Evolutionary conservation across 768 basidiomycete genomes (phyloP).

Genomic region (Hypholoma fasciculare): DNA sequence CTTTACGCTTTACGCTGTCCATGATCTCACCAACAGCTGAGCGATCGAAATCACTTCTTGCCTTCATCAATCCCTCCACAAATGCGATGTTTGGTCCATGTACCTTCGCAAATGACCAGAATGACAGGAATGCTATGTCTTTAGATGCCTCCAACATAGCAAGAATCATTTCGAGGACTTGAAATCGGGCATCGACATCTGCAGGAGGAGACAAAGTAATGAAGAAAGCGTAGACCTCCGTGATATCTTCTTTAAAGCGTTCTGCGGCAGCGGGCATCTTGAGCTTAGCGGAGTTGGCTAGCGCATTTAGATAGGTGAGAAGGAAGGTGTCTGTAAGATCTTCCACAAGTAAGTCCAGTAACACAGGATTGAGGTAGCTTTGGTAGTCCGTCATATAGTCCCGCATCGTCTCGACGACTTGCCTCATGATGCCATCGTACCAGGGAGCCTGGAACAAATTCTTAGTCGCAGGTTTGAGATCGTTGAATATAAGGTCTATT

Average conservation of each 20-base stretch:
- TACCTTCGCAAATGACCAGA: slow-evolving; percentile 90
- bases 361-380: slow-evolving; percentile 82
- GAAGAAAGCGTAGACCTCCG: slow-evolving; percentile 80
- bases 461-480: slow-evolving; percentile 85
- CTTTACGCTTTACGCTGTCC: slow-evolving; percentile 90
- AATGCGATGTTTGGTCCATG: slow-evolving; percentile 93
- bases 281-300: slow-evolving; percentile 82
- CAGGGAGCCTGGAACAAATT: slow-evolving; percentile 79
- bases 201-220: slow-evolving; percentile 70
- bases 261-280: slow-evolving; percentile 85
- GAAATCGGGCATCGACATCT: slow-evolving; percentile 82
- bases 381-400: slow-evolving; percentile 98
- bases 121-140: slow-evolving; percentile 89
- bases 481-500: slow-evolving; percentile 94
- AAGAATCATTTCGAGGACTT: slow-evolving; percentile 82
- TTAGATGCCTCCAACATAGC: slow-evolving; percentile 83
- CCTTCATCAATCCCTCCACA: slow-evolving; percentile 87
- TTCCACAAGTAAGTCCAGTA: slow-evolving; percentile 90
- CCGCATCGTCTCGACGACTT: slow-evolving; percentile 92
- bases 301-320: slow-evolving; percentile 84
- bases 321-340: slow-evolving; percentile 92
- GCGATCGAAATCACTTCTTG: slow-evolving; percentile 90
- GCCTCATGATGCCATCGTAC: slow-evolving; percentile 88
- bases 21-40: slow-evolving; percentile 86
- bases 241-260: slow-evolving; percentile 80